phyloP scores from a whole-genome alignment of 2,329 filamentous ascomycete genomes.

The Claviceps cyperi region DNA sequence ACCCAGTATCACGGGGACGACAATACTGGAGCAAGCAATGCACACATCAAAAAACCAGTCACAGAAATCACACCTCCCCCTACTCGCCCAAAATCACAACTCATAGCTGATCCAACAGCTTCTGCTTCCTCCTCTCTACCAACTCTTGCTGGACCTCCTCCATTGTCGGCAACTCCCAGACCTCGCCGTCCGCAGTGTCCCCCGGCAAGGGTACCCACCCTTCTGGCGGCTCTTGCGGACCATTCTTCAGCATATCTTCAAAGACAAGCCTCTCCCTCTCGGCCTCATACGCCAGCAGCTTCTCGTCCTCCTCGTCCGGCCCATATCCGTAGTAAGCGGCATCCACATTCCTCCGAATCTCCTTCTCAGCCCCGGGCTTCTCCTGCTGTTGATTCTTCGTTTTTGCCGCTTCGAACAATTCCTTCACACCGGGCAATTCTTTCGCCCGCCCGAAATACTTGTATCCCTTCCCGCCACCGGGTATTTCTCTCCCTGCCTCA shows the following conservation, averaged over 20 bases:
- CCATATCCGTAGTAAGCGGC: constrained; percentile 95
- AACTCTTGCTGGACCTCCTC: constrained; percentile 93
- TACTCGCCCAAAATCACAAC: neutral
- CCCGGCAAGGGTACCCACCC: constrained; percentile 81
- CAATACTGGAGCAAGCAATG: neutral
- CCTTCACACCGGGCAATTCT: constrained; percentile 89
- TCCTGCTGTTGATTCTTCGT: constrained; percentile 45
- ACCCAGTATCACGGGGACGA: neutral
- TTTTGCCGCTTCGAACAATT: constrained; percentile 74
- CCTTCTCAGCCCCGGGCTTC: constrained; percentile 51
- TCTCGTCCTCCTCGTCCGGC: constrained; percentile 78
- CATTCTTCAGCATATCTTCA: constrained; percentile 49
- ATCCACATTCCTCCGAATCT: constrained; percentile 65
- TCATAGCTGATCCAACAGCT: constrained; percentile 66
- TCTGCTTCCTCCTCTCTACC: constrained; percentile 69
- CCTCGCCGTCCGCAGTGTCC: constrained; percentile 66
- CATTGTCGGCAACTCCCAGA: constrained; percentile 70
- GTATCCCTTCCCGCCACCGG: constrained; percentile 74
- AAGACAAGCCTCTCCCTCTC: constrained; percentile 71
- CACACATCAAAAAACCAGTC: neutral
- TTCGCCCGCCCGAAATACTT: constrained; percentile 82
- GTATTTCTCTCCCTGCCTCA: constrained; percentile 57
- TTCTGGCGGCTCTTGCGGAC: constrained; percentile 41
- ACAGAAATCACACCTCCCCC: neutral
- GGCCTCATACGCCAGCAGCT: constrained; percentile 64